These are phyloP conservation scores for Zostera marina DNA, from an alignment of 116 monocot species.

Conservation along the genomic window DNA sequence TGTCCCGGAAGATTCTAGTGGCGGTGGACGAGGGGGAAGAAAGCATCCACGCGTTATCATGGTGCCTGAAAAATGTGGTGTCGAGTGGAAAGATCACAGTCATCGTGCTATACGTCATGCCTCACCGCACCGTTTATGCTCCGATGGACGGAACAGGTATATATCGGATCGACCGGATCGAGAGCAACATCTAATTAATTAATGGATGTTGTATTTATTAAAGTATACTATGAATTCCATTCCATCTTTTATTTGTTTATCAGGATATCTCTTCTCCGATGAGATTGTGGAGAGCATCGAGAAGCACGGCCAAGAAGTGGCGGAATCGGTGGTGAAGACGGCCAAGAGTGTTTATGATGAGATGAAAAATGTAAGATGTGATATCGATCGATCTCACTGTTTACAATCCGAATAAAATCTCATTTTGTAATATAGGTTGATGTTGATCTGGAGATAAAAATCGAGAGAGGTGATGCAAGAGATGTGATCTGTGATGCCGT, in stretches of 20 bases:
- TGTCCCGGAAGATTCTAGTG: conserved; percentile 31
- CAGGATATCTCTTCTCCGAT: conserved; percentile 11
- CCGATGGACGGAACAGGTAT: conserved; percentile 29
- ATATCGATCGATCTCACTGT: no score
- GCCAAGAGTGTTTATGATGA: conserved; percentile 8
- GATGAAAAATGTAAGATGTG: background rate
- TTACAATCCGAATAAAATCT: background rate
- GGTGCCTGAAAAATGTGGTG: conserved; percentile 33
- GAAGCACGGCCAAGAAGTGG: conserved; percentile 10
- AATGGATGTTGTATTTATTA: background rate
- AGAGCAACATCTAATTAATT: background rate
- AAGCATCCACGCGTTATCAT: conserved; percentile 38
- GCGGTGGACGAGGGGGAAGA: conserved; percentile 57
- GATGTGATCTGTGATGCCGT: conserved; percentile 45
- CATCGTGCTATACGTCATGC: conserved; percentile 24
- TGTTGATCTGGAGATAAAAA: conserved; percentile 31
- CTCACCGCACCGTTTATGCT: conserved; percentile 11
- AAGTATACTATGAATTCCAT: background rate
- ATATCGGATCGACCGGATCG: no score
- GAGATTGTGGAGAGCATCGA: conserved; percentile 13
- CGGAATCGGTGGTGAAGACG: conserved; percentile 10
- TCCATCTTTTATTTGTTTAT: background rate
- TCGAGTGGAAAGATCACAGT: conserved; percentile 1
- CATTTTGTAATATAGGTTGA: no score
- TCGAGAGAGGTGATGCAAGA: conserved; percentile 37